Evolutionary conservation across 1,284 basidiomycete species (phyloP).

Genomic region (Sanghuangporus baumii): DNA sequence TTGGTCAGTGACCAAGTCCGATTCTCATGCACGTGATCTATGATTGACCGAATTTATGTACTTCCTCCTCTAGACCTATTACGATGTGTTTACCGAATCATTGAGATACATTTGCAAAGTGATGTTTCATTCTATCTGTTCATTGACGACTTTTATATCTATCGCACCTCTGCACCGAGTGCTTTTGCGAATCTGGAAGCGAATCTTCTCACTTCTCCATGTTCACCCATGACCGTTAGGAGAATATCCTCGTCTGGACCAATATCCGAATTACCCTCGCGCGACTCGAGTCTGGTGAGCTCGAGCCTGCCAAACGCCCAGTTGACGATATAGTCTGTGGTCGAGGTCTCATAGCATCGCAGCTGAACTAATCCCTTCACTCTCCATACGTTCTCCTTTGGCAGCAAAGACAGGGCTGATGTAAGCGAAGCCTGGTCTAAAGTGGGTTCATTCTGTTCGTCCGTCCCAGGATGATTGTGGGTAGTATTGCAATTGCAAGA

Average conservation of each 20-base stretch:
- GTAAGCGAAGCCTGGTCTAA: constrained; percentile 11
- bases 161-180: constrained; percentile 35
- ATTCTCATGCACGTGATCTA: neutral
- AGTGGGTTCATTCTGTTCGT: constrained; percentile 18
- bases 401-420: constrained; percentile 45
- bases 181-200: constrained; percentile 51
- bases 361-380: constrained; percentile 75
- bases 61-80: neutral
- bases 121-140: neutral
- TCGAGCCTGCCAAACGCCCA: constrained; percentile 89
- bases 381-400: constrained; percentile 67
- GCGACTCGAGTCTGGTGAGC: constrained; percentile 37
- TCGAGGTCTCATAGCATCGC: neutral
- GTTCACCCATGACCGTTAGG: constrained; percentile 84
- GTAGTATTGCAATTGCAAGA: constrained; percentile 22
- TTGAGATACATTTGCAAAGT: neutral
- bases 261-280: constrained; percentile 25
- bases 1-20: neutral
- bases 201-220: constrained; percentile 67
- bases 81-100: neutral
- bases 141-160: neutral
- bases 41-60: neutral
- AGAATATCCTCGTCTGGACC: constrained; percentile 36
- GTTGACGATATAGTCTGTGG: constrained; percentile 56
- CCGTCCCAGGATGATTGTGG: constrained; percentile 22